Percentiles rank a stretch among this genome's conserved stretches.
Evolutionary conservation across 257 asterid species (phyloP).

Genomic region (Solanum boliviense): DNA sequence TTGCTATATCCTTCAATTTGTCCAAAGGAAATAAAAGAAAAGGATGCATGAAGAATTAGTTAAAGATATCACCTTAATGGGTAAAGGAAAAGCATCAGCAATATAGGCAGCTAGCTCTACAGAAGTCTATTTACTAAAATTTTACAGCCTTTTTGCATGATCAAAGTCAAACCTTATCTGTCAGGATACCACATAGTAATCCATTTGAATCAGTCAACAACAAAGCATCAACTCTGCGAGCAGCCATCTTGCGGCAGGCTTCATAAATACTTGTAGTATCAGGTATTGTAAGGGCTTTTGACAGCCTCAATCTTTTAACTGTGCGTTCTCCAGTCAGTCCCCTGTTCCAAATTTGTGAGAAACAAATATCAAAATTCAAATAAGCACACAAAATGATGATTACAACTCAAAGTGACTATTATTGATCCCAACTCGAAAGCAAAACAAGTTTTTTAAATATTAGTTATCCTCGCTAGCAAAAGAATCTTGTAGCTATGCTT

Average conservation of each 20-base stretch:
- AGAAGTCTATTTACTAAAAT: background rate
- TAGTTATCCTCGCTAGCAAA: background rate
- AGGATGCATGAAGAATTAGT: background rate
- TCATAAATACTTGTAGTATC: constrained; percentile 71
- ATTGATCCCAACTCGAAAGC: background rate
- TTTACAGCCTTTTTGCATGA: background rate
- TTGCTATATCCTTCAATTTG: constrained; percentile 63
- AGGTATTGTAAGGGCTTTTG: constrained; percentile 85
- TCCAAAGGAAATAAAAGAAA: background rate
- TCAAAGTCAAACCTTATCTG: constrained; percentile 61
- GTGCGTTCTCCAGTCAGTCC: constrained; percentile 85
- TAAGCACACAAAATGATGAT: background rate
- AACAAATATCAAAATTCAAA: background rate
- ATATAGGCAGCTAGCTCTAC: background rate
- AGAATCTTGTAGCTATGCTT: background rate
- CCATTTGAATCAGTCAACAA: constrained; percentile 94
- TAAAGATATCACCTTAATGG: background rate
- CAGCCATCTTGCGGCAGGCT: constrained; percentile 89
- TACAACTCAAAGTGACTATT: background rate
- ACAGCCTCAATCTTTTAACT: constrained; percentile 78
- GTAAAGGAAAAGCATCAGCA: background rate
- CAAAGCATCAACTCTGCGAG: constrained; percentile 83
- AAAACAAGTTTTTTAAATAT: background rate
- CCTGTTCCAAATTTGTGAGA: constrained; percentile 27
- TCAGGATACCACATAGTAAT: constrained; percentile 83